Evolutionary conservation across 1,139 yeast species (phyloP).

Genomic region (Debaryomyces fabryi): DNA sequence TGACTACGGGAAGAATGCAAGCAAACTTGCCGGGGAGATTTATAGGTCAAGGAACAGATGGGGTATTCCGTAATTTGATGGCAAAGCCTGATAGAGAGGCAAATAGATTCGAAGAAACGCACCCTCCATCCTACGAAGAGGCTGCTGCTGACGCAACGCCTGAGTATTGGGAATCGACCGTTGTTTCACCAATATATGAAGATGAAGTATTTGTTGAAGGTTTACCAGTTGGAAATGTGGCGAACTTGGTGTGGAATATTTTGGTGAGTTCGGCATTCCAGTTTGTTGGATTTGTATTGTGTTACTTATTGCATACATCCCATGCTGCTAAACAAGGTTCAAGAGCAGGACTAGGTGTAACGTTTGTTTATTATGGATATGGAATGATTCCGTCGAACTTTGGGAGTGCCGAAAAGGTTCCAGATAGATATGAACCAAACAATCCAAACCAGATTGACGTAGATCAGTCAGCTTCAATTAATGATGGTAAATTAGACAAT

Average conservation of each 20-base stretch:
- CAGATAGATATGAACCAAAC: conserved; percentile 50
- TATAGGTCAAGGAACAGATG: conserved; percentile 70
- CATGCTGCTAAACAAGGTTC: conserved; percentile 98
- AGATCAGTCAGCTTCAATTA: conserved; percentile 35
- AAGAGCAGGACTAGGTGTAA: conserved; percentile 87
- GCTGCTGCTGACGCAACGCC: conserved; percentile 96
- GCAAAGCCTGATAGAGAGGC: conserved; percentile 78
- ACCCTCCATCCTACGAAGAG: conserved; percentile 93
- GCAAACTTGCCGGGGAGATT: conserved; percentile 47
- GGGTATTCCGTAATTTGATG: conserved; percentile 87
- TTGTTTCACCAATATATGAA: conserved; percentile 76
- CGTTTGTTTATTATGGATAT: conserved; percentile 78
- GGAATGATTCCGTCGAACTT: conserved; percentile 65
- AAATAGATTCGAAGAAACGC: conserved; percentile 38
- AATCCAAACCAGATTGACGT: conserved; percentile 62
- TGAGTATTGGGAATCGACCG: conserved; percentile 94
- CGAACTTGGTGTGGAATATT: conserved; percentile 88
- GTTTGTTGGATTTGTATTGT: conserved; percentile 87
- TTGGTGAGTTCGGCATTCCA: conserved; percentile 89
- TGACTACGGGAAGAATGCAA: conserved; percentile 50
- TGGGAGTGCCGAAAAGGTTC: conserved; percentile 42
- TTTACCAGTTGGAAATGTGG: conserved; percentile 89
- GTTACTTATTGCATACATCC: conserved; percentile 90
- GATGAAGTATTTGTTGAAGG: conserved; percentile 96
- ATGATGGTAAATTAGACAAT: conserved; percentile 42